A percentile compares a stretch with the other conserved stretches of the same genome.
phyloP scores from a whole-genome alignment of 2,329 filamentous ascomycete genomes.

The Trichoderma aggressivum region DNA sequence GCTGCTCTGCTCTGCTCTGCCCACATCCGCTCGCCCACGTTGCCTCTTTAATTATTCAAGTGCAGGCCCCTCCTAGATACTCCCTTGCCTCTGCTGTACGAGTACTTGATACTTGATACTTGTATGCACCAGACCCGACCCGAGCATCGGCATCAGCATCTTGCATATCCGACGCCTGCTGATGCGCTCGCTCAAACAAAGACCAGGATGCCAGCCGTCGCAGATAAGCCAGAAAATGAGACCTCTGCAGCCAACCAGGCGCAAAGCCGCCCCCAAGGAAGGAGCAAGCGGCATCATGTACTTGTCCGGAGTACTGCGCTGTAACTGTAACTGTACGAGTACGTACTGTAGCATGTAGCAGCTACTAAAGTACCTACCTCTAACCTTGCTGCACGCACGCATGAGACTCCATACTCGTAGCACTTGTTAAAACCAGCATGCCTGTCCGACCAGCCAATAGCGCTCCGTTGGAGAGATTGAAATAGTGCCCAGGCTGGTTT shows the following conservation, averaged over 20 bases:
- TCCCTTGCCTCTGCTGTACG: background rate
- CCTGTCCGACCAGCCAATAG: background rate
- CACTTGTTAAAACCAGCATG: background rate
- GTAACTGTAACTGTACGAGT: background rate
- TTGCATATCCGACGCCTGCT: background rate
- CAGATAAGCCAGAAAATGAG: background rate
- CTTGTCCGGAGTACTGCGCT: background rate
- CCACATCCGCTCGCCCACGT: background rate
- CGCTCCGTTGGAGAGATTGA: background rate
- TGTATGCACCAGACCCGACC: background rate
- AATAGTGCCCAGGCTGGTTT: background rate
- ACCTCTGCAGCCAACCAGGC: background rate
- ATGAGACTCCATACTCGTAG: background rate
- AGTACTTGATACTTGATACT: background rate
- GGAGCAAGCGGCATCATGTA: background rate
- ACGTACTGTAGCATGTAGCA: too few species aligned
- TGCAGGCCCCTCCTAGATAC: background rate
- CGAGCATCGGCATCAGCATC: background rate
- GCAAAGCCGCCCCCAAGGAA: background rate
- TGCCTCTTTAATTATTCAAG: background rate
- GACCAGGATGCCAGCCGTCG: background rate
- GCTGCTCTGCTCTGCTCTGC: background rate
- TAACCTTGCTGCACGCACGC: background rate
- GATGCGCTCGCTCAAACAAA: background rate
- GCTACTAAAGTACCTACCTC: too few species aligned